Evolutionary conservation across 208 protist species (phyloP).

Genomic region (Blechomonas ayalai): DNA sequence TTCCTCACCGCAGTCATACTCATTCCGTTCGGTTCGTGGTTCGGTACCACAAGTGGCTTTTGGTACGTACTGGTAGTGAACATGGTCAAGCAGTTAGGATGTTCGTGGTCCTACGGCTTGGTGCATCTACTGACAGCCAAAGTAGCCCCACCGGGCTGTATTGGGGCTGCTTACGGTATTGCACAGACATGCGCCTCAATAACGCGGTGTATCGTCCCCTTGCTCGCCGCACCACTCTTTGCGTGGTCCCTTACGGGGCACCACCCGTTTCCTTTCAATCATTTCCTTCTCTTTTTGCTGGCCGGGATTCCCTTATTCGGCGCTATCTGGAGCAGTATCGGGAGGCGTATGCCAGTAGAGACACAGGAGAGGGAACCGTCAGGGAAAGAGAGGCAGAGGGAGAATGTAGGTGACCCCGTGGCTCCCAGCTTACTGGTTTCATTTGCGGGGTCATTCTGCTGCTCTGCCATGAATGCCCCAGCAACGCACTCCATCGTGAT

Average conservation of each 20-base stretch:
- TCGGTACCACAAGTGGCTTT: constrained; percentile 6
- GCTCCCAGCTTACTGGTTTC: too few species aligned
- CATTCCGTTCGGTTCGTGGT: constrained; percentile 11
- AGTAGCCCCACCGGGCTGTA: constrained; percentile 25
- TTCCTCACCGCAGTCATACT: constrained; percentile 8
- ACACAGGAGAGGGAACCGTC: too few species aligned
- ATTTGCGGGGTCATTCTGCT: too few species aligned
- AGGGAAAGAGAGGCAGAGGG: too few species aligned
- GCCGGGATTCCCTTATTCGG: constrained; percentile 34
- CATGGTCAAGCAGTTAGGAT: constrained; percentile 24
- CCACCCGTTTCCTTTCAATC: constrained; percentile 59
- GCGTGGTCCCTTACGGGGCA: constrained; percentile 33
- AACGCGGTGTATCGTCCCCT: constrained; percentile 45
- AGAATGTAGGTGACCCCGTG: too few species aligned
- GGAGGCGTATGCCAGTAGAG: too few species aligned
- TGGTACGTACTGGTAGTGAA: constrained; percentile 31
- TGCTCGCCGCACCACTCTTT: constrained; percentile 34
- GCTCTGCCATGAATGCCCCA: too few species aligned
- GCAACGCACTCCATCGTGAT: too few species aligned
- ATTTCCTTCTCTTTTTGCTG: constrained; percentile 58
- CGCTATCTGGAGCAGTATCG: too few species aligned
- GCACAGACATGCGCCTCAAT: constrained; percentile 32
- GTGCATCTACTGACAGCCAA: constrained; percentile 43
- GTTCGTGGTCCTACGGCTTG: constrained; percentile 45
- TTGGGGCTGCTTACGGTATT: constrained; percentile 44